These are phyloP conservation scores for Neurospora sublineolata DNA, from an alignment of 495 filamentous ascomycete genomes.

Conservation along the genomic window DNA sequence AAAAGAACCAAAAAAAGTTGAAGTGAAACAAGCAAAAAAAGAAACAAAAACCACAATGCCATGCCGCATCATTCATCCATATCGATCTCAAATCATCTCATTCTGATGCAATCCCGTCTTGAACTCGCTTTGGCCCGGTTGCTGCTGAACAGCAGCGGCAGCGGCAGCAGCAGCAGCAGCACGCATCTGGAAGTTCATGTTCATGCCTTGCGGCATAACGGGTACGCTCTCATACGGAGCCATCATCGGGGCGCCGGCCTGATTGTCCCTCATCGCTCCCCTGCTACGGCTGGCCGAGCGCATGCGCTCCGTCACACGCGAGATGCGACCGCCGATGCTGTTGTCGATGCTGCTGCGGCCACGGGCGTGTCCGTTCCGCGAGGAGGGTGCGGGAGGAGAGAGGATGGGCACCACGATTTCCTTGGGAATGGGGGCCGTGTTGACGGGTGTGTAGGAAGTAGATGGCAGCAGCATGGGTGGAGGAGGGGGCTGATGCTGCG, in stretches of 20 bases:
- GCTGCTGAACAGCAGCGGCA: conserved; percentile 11
- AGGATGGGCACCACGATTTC: conserved; percentile 19
- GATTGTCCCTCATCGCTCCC: conserved; percentile 6
- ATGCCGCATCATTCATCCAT: background rate
- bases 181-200: conserved; percentile 9
- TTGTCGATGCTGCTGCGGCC: conserved; percentile 59
- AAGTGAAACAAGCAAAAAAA: conserved; percentile 1
- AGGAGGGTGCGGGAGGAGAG: conserved; percentile 19
- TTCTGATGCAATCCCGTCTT: conserved; percentile 33
- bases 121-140: conserved; percentile 24
- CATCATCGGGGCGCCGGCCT: conserved; percentile 31
- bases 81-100: conserved; percentile 32
- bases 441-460: background rate
- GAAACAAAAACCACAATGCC: background rate
- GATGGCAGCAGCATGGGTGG: conserved; percentile 12
- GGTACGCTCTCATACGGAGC: conserved; percentile 49
- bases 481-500: conserved; percentile 1
- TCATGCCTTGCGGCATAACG: conserved; percentile 9
- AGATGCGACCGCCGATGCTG: conserved; percentile 41
- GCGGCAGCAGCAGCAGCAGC: conserved; percentile 12
- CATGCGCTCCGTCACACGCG: conserved; percentile 56
- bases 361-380: conserved; percentile 47
- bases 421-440: conserved; percentile 10
- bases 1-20: conserved; percentile 9
- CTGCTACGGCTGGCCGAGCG: conserved; percentile 49